A percentile compares a stretch with the other conserved stretches of the same genome.
Conservation (phyloP, 306 rosid genomes). For the Hippophae rhamnoides region DNA sequence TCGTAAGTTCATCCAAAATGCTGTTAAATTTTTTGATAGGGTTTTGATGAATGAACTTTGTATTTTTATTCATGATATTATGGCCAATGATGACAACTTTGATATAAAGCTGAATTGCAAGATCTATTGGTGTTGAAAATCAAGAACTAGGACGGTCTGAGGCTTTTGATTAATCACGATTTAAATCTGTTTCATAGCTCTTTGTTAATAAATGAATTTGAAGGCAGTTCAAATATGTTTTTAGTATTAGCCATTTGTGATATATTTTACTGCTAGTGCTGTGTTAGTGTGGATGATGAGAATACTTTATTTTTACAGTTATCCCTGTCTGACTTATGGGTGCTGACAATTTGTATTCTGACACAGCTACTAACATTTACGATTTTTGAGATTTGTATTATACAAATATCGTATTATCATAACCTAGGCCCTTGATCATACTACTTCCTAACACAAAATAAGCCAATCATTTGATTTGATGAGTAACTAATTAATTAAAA, state of each 20-base stretch:
- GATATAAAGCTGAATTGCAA: slow-evolving; percentile 27
- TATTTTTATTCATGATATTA: background rate
- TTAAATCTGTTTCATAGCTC: background rate
- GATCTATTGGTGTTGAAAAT: slow-evolving; percentile 27
- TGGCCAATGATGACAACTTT: slow-evolving; percentile 44
- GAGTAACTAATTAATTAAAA: no score
- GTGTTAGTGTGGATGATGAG: slow-evolving; percentile 62
- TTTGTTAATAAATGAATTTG: no score
- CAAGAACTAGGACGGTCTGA: slow-evolving; percentile 93
- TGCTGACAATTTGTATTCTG: slow-evolving; percentile 63
- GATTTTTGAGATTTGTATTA: fast-evolving
- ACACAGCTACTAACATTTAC: slow-evolving; percentile 8
- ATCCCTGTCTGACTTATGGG: slow-evolving; percentile 65
- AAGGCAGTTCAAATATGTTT: no score
- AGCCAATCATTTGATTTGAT: no score
- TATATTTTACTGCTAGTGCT: background rate
- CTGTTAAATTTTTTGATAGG: no score
- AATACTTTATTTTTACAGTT: slow-evolving; percentile 39
- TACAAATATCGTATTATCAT: no score
- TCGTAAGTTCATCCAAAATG: no score
- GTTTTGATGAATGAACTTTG: background rate
- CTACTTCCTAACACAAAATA: no score
- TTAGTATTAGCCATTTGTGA: no score
- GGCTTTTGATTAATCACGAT: slow-evolving; percentile 24
- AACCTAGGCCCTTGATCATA: background rate